These are phyloP conservation scores for Hanseniaspora lindneri DNA, from an alignment of 805 yeast genomes.

Conservation along the genomic window DNA sequence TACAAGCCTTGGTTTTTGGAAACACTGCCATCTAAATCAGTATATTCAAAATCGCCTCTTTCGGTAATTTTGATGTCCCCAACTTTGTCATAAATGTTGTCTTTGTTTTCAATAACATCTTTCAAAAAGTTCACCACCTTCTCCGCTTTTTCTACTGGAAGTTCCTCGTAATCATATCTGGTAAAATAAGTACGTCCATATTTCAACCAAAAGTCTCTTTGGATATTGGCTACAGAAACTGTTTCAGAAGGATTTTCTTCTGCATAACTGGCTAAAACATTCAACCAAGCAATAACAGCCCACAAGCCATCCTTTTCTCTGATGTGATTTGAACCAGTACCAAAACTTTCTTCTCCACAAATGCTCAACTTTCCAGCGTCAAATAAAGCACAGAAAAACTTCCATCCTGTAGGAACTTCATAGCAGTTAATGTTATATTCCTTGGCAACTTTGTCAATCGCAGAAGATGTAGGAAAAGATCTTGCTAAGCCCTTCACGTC, in stretches of 20 bases:
- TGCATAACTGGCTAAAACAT: slow-evolving; percentile 77
- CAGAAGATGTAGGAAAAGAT: slow-evolving; percentile 94
- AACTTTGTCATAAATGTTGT: slow-evolving; percentile 42
- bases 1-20: slow-evolving; percentile 79
- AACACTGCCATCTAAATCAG: slow-evolving; percentile 88
- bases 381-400: slow-evolving; percentile 88
- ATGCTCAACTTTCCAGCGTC: slow-evolving; percentile 87
- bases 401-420: slow-evolving; percentile 99
- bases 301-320: slow-evolving; percentile 97
- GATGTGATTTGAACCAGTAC: slow-evolving; percentile 94
- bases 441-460: slow-evolving; percentile 82
- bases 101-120: slow-evolving; percentile 25
- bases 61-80: slow-evolving; percentile 47
- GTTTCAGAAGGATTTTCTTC: slow-evolving; percentile 39
- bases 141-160: slow-evolving; percentile 60
- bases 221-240: slow-evolving; percentile 68
- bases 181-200: slow-evolving; percentile 97
- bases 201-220: slow-evolving; percentile 72
- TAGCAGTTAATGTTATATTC: slow-evolving; percentile 60
- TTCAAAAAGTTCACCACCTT: slow-evolving; percentile 48
- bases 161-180: slow-evolving; percentile 85
- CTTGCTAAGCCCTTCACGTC: slow-evolving; percentile 91
- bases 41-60: slow-evolving; percentile 81
- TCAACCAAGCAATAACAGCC: slow-evolving; percentile 97
- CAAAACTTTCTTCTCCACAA: slow-evolving; percentile 97